These are phyloP conservation scores for Biscutella laevigata DNA, from an alignment of 441 rosid genomes.

Conservation along the genomic window DNA sequence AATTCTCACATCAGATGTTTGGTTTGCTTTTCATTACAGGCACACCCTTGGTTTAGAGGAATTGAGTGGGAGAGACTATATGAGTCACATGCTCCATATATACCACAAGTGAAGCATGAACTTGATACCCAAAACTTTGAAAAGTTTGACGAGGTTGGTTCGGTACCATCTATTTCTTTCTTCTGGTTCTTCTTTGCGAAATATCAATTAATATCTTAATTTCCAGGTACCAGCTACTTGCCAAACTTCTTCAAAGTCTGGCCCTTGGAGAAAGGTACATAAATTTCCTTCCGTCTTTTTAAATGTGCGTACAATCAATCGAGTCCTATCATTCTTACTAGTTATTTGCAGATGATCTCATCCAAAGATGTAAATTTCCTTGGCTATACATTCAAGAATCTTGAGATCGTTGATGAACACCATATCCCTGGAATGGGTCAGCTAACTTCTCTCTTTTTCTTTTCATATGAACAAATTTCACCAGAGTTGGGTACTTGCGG, in stretches of 20 bases:
- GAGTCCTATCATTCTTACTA: background rate
- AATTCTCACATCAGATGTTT: background rate
- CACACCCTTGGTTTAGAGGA: slow-evolving; percentile 54
- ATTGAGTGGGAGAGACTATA: slow-evolving; percentile 45
- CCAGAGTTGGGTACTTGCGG: background rate
- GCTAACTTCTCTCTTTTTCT: background rate
- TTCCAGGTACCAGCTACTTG: slow-evolving; percentile 21
- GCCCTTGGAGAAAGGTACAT: slow-evolving; percentile 39
- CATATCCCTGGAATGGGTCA: slow-evolving; percentile 40
- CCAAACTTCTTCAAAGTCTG: slow-evolving; percentile 29
- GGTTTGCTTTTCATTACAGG: slow-evolving; percentile 16
- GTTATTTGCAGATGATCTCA: slow-evolving; percentile 34
- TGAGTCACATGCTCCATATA: slow-evolving; percentile 47
- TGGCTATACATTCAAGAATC: slow-evolving; percentile 53
- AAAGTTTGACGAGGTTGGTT: slow-evolving; percentile 54
- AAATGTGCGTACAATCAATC: background rate
- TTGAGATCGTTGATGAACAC: slow-evolving; percentile 44
- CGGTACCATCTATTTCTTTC: background rate
- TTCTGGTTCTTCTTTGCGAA: background rate
- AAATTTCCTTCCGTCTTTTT: background rate
- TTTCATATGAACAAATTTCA: background rate
- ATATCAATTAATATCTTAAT: background rate
- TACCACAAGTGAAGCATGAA: slow-evolving; percentile 48
- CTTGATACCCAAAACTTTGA: slow-evolving; percentile 61
- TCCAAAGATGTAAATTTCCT: slow-evolving; percentile 48